Evolutionary conservation across 345 rosid species (phyloP).

Genomic region (Arabis alpina): DNA sequence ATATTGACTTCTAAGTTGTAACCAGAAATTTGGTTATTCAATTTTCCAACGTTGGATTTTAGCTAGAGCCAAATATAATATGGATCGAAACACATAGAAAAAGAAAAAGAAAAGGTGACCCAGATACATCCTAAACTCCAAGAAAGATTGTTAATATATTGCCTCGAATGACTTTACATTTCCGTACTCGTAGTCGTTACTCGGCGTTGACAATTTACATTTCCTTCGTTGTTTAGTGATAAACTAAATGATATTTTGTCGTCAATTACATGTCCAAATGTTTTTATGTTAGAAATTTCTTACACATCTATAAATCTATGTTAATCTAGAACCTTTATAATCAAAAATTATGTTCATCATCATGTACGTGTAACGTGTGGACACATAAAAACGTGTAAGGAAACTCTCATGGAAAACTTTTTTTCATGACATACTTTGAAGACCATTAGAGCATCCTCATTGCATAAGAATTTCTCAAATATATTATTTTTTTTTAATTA

Average conservation of each 20-base stretch:
- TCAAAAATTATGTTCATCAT: background rate
- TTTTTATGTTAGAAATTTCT: constrained; percentile 7
- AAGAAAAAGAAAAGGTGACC: constrained; percentile 18
- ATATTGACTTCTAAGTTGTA: background rate
- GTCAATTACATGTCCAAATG: constrained; percentile 25
- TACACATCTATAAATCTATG: background rate
- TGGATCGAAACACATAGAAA: constrained; percentile 35
- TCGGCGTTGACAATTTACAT: constrained; percentile 29
- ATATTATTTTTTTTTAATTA: too few relatives aligned
- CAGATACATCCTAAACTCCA: constrained; percentile 5
- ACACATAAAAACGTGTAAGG: too few relatives aligned
- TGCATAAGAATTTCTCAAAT: too few relatives aligned
- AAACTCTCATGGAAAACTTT: too few relatives aligned
- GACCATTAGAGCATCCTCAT: too few relatives aligned
- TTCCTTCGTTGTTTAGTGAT: background rate
- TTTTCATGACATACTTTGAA: too few relatives aligned
- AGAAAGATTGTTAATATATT: constrained; percentile 1
- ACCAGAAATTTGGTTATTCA: background rate
- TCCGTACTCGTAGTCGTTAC: constrained; percentile 21
- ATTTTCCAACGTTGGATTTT: constrained; percentile 5
- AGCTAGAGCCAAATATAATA: constrained; percentile 30
- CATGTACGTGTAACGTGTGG: too few relatives aligned
- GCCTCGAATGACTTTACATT: constrained; percentile 25
- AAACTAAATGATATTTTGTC: constrained; percentile 1
- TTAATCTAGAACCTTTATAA: constrained; percentile 11